Evolutionary conservation across 805 yeast species (phyloP), one percentile per base, ranked within the genome.

Genomic region (Phaffomyces thermotolerans): DNA sequence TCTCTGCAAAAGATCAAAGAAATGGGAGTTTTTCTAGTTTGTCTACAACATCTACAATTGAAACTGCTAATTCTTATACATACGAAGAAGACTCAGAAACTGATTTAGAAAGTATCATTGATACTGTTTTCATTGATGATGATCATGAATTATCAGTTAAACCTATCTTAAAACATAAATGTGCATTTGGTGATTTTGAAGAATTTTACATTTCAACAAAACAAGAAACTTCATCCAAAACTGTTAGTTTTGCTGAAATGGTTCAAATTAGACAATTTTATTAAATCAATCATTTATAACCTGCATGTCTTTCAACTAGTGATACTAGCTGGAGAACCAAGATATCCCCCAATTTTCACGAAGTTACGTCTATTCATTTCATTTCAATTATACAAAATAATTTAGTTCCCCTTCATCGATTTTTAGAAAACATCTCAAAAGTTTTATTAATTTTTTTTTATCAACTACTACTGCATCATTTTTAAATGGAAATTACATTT

Each of bases 161-260:
- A 30, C 49, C 59, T 5, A 56, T 56, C 10, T 44, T 56, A 41
- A 56, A 56, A 32, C 45, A 45, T 29, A 43, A 39, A 30, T 33
- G 32, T 17, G 33, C 50, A 31, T 25, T 38, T 36, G 40, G 51
- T 32, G 41, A 44, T 25, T 37, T 46, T 13, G 49, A 47, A 17
- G 36, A 38, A 15, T 41, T 39, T 13, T 39, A 37, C 37, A 20
- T 33, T 23, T 13, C 18, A 15, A 15, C 34, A 32, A 32, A 15
- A 15, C 18, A 15, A 32, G 32, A 14, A 14, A 6, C 8, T 30
- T 15, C 8, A 15, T 15, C 34, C 6, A 32, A 34, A 34, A 13
- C 25, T 12, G 36, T 34, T 22, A 34, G 36, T 34, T 34, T 34
- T 34, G 36, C 36, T 15, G 36, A 34, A 34, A 34, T 34, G 36